Conservation (phyloP, 208 protist genomes). For the Leishmania mexicana region DNA sequence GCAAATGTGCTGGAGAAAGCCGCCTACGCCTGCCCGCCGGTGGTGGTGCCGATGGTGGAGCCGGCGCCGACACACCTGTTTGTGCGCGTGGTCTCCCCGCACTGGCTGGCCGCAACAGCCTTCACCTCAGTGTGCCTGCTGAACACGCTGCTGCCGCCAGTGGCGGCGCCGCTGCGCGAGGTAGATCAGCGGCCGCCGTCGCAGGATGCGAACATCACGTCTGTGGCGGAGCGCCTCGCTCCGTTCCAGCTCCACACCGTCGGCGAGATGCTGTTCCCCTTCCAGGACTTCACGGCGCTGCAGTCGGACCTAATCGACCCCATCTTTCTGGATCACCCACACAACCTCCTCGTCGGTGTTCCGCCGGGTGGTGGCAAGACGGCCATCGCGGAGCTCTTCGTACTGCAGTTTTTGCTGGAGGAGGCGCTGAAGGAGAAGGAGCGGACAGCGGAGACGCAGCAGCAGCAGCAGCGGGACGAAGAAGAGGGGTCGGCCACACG, state of each 20-base stretch:
- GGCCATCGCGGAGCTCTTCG: slow-evolving; percentile 85
- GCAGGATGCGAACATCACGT: slow-evolving; percentile 64
- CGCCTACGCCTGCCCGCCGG: slow-evolving; percentile 78
- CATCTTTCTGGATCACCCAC: slow-evolving; percentile 92
- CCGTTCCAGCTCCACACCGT: slow-evolving; percentile 81
- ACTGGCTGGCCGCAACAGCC: slow-evolving; percentile 82
- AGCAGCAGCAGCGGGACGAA: background rate
- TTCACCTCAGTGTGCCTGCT: slow-evolving; percentile 94
- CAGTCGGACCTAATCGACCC: slow-evolving; percentile 95
- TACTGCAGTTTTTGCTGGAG: slow-evolving; percentile 77
- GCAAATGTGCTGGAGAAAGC: slow-evolving; percentile 63
- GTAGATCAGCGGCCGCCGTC: slow-evolving; percentile 62
- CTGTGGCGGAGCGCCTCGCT: slow-evolving; percentile 77
- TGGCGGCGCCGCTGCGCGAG: slow-evolving; percentile 72
- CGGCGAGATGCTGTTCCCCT: slow-evolving; percentile 90
- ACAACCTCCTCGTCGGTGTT: slow-evolving; percentile 96
- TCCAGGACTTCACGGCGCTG: slow-evolving; percentile 93
- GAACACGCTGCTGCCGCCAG: slow-evolving; percentile 91
- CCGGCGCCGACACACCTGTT: slow-evolving; percentile 97
- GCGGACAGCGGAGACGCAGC: slow-evolving; percentile 3
- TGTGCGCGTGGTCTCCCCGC: slow-evolving; percentile 88
- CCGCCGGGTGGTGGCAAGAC: slow-evolving; percentile 97
- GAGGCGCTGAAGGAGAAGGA: slow-evolving; percentile 42
- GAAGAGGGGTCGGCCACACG: background rate
- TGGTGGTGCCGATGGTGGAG: slow-evolving; percentile 97